phyloP scores from a whole-genome alignment of 225 moss, liverwort and hornwort genomes.

The Lunularia cruciata region DNA sequence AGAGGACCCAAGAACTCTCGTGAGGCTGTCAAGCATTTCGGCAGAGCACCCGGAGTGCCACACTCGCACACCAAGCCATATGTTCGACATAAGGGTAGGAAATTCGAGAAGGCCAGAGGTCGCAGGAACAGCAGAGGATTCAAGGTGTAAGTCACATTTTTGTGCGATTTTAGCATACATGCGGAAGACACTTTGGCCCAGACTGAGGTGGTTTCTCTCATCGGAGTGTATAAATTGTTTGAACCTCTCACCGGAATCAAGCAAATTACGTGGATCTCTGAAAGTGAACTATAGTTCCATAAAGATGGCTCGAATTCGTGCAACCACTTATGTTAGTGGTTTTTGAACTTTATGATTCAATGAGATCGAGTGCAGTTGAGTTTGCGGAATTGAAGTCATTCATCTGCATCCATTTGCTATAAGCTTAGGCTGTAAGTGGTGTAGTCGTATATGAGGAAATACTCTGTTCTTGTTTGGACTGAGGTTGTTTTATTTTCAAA shows the following conservation, averaged over 20 bases:
- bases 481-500: no score
- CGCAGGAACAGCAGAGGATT: constrained; percentile 95
- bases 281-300: no score
- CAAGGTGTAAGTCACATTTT: constrained; percentile 54
- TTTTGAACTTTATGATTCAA: no score
- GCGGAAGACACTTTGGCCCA: background rate
- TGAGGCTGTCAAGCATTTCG: constrained; percentile 97
- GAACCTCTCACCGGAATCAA: constrained; percentile 3
- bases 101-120: constrained; percentile 93
- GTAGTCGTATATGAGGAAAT: no score
- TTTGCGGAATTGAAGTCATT: no score
- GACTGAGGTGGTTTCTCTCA: background rate
- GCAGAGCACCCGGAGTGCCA: constrained; percentile 90
- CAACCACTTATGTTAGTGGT: no score
- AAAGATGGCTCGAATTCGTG: no score
- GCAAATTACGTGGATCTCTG: background rate
- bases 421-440: no score
- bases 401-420: no score
- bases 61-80: constrained; percentile 83
- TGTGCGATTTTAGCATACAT: background rate
- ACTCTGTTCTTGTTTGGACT: no score
- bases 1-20: constrained; percentile 89
- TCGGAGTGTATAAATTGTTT: background rate
- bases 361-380: no score
- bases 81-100: constrained; percentile 83